Base-by-base conservation (phyloP, 495 filamentous ascomycete species). In the Mycothermus thermophilus region DNA sequence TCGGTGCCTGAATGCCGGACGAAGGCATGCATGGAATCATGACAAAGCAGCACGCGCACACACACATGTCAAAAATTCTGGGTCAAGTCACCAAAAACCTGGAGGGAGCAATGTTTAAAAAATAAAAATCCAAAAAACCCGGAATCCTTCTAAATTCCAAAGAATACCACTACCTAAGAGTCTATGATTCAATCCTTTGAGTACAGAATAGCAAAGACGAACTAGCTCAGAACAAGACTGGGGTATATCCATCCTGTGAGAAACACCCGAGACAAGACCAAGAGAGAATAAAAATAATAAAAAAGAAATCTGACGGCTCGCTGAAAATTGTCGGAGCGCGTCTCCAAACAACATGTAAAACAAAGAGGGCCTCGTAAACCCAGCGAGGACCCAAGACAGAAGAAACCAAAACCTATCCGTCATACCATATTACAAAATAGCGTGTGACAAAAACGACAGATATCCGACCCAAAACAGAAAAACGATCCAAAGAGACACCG, bases 161-260 rank as follows among this genome's bases (percentile, higher is more conserved):
- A 11, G 11, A 25, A 30, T 6, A n/a, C 13, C 13, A n/a, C 8
- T 30, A n/a, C 27, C 13, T n/a, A n/a, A 5, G 27, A n/a, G 6
- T 8, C 27, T 14, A 11, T 30, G 10, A 15, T 11, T 12, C 27
- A 6, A 6, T n/a, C 14, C 10, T 15, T n/a, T 30, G 5, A 15
- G 10, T 30, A n/a, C 8, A 11, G 27, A 14, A 12, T 30, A 8
- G 27, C 8, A 12, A 11, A 11, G 6, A 6, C 7, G 13, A n/a
- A 30, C 27, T n/a, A 6, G 10, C 6, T 25, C 11, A 40, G 5
- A 40, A 35, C 20, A 38, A 40, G 43, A 32, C 29, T 38, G 40
- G 51, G 52, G 52, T 55, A 55, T 55, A 55, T 55, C 52, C 52
- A 53, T 51, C 52, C 47, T 48, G 52, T n/a, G n/a, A n/a, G n/a